Percentiles rank a stretch among this genome's conserved stretches.
Conservation (phyloP, 495 filamentous ascomycete genomes). For the Aspergillus saccharolyticus region DNA sequence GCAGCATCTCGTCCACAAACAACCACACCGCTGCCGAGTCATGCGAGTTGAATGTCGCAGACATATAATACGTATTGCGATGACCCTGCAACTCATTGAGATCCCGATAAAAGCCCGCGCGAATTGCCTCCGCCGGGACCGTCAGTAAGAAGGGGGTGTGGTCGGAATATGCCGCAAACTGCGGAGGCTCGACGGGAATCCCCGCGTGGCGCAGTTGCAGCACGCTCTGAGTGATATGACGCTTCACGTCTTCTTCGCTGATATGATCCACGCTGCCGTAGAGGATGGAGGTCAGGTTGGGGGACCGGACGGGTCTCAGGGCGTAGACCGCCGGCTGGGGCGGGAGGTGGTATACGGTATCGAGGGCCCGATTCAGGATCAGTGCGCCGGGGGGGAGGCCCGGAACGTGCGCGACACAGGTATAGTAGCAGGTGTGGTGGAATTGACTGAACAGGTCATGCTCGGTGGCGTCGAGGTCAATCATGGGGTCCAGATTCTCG, state of each 20-base stretch:
- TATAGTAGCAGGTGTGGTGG: conserved; percentile 16
- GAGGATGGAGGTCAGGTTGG: conserved; percentile 11
- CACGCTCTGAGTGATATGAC: conserved; percentile 10
- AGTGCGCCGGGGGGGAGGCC: conserved; percentile 13
- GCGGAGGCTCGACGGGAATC: conserved; percentile 9
- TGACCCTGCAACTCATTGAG: conserved; percentile 49
- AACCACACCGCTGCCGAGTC: conserved; percentile 29
- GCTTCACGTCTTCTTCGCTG: conserved; percentile 16
- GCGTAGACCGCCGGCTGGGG: conserved; percentile 21
- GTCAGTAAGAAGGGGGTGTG: conserved; percentile 29
- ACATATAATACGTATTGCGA: conserved; percentile 49
- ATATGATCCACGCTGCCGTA: conserved; percentile 12
- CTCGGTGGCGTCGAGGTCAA: conserved; percentile 34
- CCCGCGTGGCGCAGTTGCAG: conserved; percentile 12
- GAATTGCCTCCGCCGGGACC: conserved; percentile 31
- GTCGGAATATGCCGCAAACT: conserved; percentile 19
- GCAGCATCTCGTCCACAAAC: conserved; percentile 15
- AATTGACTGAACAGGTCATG: conserved; percentile 36
- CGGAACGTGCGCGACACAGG: conserved; percentile 5
- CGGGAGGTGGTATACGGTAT: conserved; percentile 26
- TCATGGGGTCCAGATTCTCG: conserved; percentile 27
- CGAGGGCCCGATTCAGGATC: conserved; percentile 24
- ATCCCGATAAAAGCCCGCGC: conserved; percentile 44
- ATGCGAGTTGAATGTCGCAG: conserved; percentile 34
- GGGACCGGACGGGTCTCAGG: conserved; percentile 17